Percentiles rank a stretch among this genome's conserved stretches.
Conservation (phyloP, 2,329 filamentous ascomycete species). For the Colletotrichum spaethianum region DNA sequence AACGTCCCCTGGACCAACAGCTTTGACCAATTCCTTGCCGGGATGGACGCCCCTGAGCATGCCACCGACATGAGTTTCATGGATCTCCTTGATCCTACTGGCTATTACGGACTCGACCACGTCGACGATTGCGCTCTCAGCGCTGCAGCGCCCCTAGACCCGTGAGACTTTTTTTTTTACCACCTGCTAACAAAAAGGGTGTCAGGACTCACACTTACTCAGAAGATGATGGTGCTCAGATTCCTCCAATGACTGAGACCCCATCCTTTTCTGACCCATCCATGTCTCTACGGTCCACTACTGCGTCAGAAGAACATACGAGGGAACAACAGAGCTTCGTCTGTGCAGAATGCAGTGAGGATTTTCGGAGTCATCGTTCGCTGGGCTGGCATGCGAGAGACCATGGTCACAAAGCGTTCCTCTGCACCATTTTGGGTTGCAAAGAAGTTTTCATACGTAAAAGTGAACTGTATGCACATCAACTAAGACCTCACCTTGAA, state of each 20-base stretch:
- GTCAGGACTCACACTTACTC: conserved; percentile 31
- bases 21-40: conserved; percentile 33
- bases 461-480: neutral
- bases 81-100: conserved; percentile 37
- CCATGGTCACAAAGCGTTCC: neutral
- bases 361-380: too few species aligned
- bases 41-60: neutral
- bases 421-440: accelerated
- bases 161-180: conserved; percentile 51
- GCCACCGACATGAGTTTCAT: conserved; percentile 34
- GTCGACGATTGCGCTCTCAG: conserved; percentile 18
- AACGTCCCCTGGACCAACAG: conserved; percentile 37
- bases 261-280: too few species aligned
- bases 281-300: too few species aligned
- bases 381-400: neutral
- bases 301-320: too few species aligned
- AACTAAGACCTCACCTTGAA: neutral
- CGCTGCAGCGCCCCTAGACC: conserved; percentile 41
- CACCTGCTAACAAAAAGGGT: conserved; percentile 52
- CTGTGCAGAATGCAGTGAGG: too few species aligned
- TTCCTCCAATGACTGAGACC: neutral
- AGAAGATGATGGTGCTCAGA: neutral
- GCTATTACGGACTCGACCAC: conserved; percentile 28
- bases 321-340: too few species aligned
- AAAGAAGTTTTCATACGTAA: too few species aligned